These are phyloP conservation scores for Podaxis carcinomalis DNA, from an alignment of 768 basidiomycete genomes.

Conservation along the genomic window DNA sequence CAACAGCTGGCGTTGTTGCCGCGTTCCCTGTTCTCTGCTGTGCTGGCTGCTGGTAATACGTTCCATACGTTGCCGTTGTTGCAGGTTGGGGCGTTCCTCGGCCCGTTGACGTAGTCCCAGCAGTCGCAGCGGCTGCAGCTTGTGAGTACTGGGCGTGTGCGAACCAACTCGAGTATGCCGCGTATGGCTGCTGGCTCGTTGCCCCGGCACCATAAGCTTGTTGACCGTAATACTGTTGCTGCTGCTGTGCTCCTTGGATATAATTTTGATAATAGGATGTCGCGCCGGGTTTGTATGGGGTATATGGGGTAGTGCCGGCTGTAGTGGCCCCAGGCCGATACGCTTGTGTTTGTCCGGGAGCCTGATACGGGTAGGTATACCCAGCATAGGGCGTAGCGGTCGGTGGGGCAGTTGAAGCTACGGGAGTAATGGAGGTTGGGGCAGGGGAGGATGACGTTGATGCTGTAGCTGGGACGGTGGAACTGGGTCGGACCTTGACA, in stretches of 20 bases:
- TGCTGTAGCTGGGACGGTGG: constrained; percentile 28
- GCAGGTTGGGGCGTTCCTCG: constrained; percentile 24
- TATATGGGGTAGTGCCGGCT: constrained; percentile 21
- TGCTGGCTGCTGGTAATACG: constrained; percentile 21
- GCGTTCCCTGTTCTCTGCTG: constrained; percentile 8
- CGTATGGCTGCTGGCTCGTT: constrained; percentile 29
- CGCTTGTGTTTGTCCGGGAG: constrained; percentile 21
- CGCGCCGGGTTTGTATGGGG: constrained; percentile 30
- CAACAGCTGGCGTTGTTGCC: constrained; percentile 41
- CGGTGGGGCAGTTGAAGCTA: constrained; percentile 21
- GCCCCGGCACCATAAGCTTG: constrained; percentile 28
- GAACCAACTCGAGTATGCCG: constrained; percentile 29
- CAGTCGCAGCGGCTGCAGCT: constrained; percentile 18
- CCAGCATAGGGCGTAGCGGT: constrained; percentile 27
- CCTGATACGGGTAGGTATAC: constrained; percentile 32
- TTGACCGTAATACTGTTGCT: constrained; percentile 33
- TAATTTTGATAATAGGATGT: constrained; percentile 28
- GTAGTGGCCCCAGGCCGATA: constrained; percentile 23
- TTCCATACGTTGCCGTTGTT: constrained; percentile 24
- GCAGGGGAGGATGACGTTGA: constrained; percentile 21
- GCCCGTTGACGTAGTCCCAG: constrained; percentile 21
- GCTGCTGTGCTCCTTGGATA: constrained; percentile 21
- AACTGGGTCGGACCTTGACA: constrained; percentile 46
- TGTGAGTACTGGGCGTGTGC: constrained; percentile 25
- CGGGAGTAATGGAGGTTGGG: constrained; percentile 20